phyloP scores from a whole-genome alignment of 176 grass and related monocot species.

The Avena atlantica region DNA sequence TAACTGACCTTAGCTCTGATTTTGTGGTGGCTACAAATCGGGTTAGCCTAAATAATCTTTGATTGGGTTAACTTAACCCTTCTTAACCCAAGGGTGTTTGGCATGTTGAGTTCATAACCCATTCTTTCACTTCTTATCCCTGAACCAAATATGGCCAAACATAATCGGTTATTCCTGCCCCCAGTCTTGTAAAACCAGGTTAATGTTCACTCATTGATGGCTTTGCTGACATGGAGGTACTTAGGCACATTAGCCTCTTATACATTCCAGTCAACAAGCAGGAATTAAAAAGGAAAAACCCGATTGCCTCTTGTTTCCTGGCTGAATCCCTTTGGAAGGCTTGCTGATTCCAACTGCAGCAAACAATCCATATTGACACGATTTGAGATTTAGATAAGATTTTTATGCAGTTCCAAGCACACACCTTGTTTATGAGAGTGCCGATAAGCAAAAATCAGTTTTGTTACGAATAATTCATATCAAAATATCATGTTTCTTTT shows the following conservation, averaged over 20 bases:
- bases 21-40: neutral
- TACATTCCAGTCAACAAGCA: too few species aligned
- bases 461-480: neutral
- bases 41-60: neutral
- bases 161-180: too few species aligned
- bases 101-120: neutral
- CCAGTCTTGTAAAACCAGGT: too few species aligned
- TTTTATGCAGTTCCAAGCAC: neutral
- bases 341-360: too few species aligned
- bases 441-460: neutral
- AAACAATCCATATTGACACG: too few species aligned
- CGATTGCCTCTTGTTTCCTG: too few species aligned
- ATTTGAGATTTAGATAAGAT: too few species aligned
- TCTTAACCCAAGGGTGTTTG: neutral
- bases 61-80: neutral
- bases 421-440: neutral
- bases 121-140: neutral
- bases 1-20: neutral
- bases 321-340: too few species aligned
- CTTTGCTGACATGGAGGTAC: neutral
- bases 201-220: neutral
- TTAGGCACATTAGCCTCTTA: too few species aligned
- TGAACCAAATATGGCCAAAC: too few species aligned
- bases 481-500: neutral
- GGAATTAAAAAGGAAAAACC: too few species aligned